phyloP scores from a whole-genome alignment of 2,329 filamentous ascomycete species.

The Paracoccidioides lutzii region DNA sequence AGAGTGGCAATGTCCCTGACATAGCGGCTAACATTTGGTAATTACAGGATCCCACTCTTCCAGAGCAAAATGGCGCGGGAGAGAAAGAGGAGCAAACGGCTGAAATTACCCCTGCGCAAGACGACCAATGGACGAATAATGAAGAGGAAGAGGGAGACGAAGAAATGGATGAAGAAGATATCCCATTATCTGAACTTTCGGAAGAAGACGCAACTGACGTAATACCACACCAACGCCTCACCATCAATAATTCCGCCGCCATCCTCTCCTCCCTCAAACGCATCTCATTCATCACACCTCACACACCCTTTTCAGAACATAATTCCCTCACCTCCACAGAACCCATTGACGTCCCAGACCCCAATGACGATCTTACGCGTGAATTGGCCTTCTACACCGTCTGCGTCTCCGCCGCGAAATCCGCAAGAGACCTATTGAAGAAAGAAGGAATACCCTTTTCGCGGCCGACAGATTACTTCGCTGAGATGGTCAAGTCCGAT shows the following conservation, averaged over 20 bases:
- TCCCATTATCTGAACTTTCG: constrained; percentile 72
- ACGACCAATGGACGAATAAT: constrained; percentile 20
- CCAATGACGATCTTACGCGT: constrained; percentile 81
- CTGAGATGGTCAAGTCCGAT: constrained; percentile 97
- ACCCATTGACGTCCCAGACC: constrained; percentile 62
- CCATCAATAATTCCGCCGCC: constrained; percentile 91
- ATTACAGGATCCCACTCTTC: not conserved
- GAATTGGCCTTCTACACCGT: constrained; percentile 91
- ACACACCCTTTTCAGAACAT: constrained; percentile 69
- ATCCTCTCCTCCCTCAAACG: constrained; percentile 69
- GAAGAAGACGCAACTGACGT: constrained; percentile 77
- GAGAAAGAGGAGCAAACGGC: constrained; percentile 18
- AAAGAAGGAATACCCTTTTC: constrained; percentile 77
- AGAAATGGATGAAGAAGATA: constrained; percentile 70
- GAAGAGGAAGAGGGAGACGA: constrained; percentile 42
- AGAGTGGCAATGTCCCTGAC: not conserved
- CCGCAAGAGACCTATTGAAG: constrained; percentile 60
- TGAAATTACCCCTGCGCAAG: constrained; percentile 9
- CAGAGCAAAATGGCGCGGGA: constrained; percentile 36
- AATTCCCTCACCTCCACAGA: constrained; percentile 59
- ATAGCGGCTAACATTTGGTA: not conserved
- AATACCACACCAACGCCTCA: constrained; percentile 79
- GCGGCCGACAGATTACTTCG: constrained; percentile 87
- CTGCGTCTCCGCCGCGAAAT: constrained; percentile 62
- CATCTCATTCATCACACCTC: constrained; percentile 40